Conservation (phyloP, 164 flowering plant genomes). For the Annona cherimola region DNA sequence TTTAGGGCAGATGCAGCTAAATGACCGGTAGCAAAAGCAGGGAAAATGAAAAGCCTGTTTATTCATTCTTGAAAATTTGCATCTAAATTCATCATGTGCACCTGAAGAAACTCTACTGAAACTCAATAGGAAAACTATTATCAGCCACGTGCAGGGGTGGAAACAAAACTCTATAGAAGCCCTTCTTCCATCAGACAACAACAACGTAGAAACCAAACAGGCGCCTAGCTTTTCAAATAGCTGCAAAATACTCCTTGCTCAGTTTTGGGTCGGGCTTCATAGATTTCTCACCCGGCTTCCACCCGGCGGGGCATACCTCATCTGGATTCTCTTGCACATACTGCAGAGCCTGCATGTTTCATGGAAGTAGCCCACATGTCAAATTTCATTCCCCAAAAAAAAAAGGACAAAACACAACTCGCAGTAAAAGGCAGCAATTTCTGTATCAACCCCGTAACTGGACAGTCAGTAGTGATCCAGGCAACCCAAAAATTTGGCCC, state of each 20-base stretch:
- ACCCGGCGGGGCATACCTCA: constrained; percentile 99
- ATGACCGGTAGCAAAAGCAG: background rate
- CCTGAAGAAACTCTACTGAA: background rate
- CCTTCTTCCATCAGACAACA: constrained; percentile 9
- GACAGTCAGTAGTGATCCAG: background rate
- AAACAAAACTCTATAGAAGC: constrained; percentile 27
- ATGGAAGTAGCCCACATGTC: background rate
- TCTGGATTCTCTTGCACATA: constrained; percentile 97
- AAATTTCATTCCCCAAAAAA: background rate
- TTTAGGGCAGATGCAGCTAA: background rate
- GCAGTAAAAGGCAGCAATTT: background rate
- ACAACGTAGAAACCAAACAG: background rate
- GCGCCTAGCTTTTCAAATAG: constrained; percentile 34
- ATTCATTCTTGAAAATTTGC: background rate
- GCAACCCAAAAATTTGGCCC: background rate
- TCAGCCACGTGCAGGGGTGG: background rate
- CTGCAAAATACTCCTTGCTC: constrained; percentile 93
- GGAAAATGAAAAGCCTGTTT: background rate
- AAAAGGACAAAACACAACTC: background rate
- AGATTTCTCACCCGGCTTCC: constrained; percentile 98
- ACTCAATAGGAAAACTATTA: background rate
- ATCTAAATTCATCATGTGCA: background rate
- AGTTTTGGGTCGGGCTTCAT: constrained; percentile 97
- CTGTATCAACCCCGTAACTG: background rate
- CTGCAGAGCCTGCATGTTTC: constrained; percentile 75